These are phyloP conservation scores for Populus deltoides DNA, from an alignment of 345 rosid genomes.

Conservation along the genomic window DNA sequence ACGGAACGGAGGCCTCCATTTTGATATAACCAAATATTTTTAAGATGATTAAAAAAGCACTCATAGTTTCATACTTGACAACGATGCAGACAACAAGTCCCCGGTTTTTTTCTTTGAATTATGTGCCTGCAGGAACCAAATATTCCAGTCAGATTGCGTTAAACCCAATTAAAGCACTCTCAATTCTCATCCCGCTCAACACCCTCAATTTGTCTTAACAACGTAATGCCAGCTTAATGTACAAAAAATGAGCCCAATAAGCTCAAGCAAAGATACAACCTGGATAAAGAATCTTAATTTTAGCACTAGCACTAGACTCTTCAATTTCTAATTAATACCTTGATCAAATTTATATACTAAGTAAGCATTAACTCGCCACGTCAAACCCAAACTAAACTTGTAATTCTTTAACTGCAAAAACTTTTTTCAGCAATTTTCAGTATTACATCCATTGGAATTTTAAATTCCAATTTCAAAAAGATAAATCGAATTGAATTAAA, in stretches of 20 bases:
- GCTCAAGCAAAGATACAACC: background rate
- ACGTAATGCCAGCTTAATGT: background rate
- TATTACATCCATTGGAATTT: background rate
- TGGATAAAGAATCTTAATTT: background rate
- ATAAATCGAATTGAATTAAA: background rate
- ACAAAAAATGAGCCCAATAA: background rate
- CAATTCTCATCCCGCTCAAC: background rate
- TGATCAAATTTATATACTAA: no score
- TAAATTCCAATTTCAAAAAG: background rate
- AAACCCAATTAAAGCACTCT: conserved; percentile 26
- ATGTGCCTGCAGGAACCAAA: conserved; percentile 99
- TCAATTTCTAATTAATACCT: background rate
- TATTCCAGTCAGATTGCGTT: conserved; percentile 45
- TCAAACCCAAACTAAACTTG: background rate
- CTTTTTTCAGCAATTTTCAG: no score
- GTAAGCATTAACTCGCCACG: background rate
- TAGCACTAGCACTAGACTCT: background rate
- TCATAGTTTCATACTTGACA: conserved; percentile 56
- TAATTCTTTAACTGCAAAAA: no score
- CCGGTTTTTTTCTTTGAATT: conserved; percentile 51
- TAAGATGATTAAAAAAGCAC: conserved; percentile 28
- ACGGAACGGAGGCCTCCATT: background rate
- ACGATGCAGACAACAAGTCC: conserved; percentile 52
- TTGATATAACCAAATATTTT: conserved; percentile 20
- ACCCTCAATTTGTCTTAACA: background rate